A percentile compares a stretch with the other conserved stretches of the same genome.
Conservation (phyloP, 2,329 filamentous ascomycete genomes). For the Scopulariopsis brevicaulis region DNA sequence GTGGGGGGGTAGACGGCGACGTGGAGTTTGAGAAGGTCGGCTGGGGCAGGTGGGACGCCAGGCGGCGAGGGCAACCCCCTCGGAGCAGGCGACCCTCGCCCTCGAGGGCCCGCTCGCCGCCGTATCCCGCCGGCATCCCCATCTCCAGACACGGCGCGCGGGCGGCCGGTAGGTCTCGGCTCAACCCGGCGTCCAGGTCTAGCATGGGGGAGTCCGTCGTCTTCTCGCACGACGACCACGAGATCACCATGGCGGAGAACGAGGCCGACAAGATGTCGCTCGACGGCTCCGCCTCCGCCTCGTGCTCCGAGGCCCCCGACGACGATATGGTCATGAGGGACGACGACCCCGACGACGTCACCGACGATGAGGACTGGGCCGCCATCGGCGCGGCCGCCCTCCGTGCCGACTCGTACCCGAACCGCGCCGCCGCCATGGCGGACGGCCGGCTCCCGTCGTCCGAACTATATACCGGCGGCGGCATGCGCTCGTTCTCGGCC, state of each 20-base stretch:
- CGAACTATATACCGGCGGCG: conserved; percentile 35
- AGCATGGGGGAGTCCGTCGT: conserved; percentile 62
- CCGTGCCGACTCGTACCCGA: conserved; percentile 53
- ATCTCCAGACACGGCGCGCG: conserved; percentile 35
- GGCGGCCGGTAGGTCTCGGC: conserved; percentile 33
- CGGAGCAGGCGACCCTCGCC: conserved; percentile 24
- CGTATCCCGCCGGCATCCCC: conserved; percentile 41
- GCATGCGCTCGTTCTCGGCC: conserved; percentile 35
- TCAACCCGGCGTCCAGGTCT: conserved; percentile 35
- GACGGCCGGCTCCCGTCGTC: conserved; percentile 25
- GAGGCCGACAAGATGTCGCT: conserved; percentile 95
- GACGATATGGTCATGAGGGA: conserved; percentile 54
- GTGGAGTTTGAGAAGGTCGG: conserved; percentile 91
- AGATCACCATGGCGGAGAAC: conserved; percentile 62
- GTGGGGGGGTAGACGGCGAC: conserved; percentile 53
- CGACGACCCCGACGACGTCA: conserved; percentile 73
- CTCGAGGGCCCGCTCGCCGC: conserved; percentile 27
- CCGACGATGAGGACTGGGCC: conserved; percentile 95
- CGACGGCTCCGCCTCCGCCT: conserved; percentile 57
- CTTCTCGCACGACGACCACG: conserved; percentile 62
- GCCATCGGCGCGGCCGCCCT: conserved; percentile 78
- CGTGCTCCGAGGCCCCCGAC: conserved; percentile 64
- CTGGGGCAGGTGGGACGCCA: conserved; percentile 93
- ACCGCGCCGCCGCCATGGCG: conserved; percentile 34
- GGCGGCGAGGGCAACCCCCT: conserved; percentile 52